Percentiles rank a stretch among this genome's conserved stretches.
phyloP scores from a whole-genome alignment of 176 grass and related monocot genomes.

The Cenchrus americanus region DNA sequence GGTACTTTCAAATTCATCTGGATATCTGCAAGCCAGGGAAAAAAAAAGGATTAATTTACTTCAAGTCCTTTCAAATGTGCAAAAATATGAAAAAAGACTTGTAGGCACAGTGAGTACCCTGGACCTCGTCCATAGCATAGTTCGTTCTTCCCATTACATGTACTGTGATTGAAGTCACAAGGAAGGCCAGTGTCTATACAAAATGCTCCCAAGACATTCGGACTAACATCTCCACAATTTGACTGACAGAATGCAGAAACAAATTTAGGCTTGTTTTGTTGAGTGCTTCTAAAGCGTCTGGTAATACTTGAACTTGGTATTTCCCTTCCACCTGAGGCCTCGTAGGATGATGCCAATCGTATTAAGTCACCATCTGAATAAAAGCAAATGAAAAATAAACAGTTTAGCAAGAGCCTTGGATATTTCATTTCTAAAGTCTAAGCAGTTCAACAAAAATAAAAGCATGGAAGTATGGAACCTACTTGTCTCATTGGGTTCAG shows the following conservation, averaged over 20 bases:
- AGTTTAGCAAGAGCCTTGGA: conserved; percentile 1
- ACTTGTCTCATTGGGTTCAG: conserved; percentile 76
- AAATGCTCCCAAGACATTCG: conserved; percentile 89
- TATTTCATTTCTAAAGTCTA: background rate
- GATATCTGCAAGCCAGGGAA: conserved; percentile 66
- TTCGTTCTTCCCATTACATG: conserved; percentile 95
- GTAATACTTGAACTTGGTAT: conserved; percentile 59
- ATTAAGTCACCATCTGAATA: conserved; percentile 66
- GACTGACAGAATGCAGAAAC: conserved; percentile 97
- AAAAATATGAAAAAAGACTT: conserved; percentile 10
- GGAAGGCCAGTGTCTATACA: conserved; percentile 84
- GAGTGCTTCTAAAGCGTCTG: conserved; percentile 61
- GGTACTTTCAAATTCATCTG: conserved; percentile 95
- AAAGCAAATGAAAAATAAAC: conserved; percentile 28
- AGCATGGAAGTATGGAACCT: conserved; percentile 37
- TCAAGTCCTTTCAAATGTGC: background rate
- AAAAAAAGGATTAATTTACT: conserved; percentile 16
- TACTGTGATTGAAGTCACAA: conserved; percentile 96
- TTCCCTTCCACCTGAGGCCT: conserved; percentile 73
- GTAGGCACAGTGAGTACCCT: conserved; percentile 57
- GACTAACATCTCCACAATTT: conserved; percentile 99
- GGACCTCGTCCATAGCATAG: conserved; percentile 93
- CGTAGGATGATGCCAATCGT: conserved; percentile 77
- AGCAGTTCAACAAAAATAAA: background rate
- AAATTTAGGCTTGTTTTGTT: conserved; percentile 63